These are phyloP conservation scores for Phoenix dactylifera DNA, from an alignment of 176 grass and related monocot species.

Conservation along the genomic window DNA sequence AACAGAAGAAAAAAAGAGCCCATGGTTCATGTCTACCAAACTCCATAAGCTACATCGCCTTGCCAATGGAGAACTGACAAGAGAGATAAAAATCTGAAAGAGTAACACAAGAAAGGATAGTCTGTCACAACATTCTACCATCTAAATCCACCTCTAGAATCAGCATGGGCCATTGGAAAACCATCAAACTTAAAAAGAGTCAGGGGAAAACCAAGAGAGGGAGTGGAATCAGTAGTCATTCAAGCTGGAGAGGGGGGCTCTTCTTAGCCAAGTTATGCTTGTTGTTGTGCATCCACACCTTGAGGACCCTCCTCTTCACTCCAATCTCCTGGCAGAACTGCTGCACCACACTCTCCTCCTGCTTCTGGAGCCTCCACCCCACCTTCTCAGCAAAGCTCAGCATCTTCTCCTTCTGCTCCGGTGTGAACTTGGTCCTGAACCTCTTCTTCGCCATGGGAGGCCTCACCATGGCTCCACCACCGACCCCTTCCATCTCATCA, in stretches of 20 bases:
- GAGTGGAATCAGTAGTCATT: background rate
- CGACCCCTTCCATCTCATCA: slow-evolving; percentile 45
- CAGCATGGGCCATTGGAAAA: background rate
- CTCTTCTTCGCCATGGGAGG: slow-evolving; percentile 33
- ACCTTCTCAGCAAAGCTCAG: slow-evolving; percentile 67
- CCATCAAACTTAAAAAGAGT: background rate
- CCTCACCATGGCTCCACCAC: slow-evolving; percentile 22
- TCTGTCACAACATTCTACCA: background rate
- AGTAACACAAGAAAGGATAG: background rate
- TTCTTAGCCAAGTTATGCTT: slow-evolving; percentile 78
- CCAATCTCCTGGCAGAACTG: slow-evolving; percentile 86
- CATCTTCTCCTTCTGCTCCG: slow-evolving; percentile 92
- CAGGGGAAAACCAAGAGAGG: background rate
- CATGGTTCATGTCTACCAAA: background rate
- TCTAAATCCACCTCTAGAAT: background rate
- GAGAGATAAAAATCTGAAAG: background rate
- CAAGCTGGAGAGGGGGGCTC: slow-evolving; percentile 1
- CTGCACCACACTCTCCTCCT: slow-evolving; percentile 67
- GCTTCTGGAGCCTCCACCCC: slow-evolving; percentile 70
- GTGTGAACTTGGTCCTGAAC: slow-evolving; percentile 72
- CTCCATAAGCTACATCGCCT: background rate
- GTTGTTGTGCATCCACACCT: slow-evolving; percentile 99
- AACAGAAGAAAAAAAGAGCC: background rate
- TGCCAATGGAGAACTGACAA: background rate
- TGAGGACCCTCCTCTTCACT: slow-evolving; percentile 74